Percentiles rank a stretch among this genome's conserved stretches.
Conservation (phyloP, 148 eudicot species). For the Vaccinium corymbosum region DNA sequence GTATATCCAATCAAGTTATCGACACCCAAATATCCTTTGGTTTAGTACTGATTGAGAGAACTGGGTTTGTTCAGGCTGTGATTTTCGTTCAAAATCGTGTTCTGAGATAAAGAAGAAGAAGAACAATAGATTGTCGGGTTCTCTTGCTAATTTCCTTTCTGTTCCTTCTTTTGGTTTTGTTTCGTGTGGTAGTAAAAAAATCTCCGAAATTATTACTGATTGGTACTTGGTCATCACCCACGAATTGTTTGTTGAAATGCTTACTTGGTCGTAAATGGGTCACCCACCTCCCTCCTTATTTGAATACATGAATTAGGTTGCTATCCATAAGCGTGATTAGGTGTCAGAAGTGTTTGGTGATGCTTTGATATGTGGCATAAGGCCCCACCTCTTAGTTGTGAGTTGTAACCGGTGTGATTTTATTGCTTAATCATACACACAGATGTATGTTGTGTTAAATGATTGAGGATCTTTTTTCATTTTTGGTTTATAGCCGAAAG, state of each 20-base stretch:
- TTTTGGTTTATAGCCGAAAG: background rate
- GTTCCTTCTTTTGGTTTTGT: background rate
- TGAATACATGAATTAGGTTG: background rate
- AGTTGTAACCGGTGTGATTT: background rate
- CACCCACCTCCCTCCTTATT: background rate
- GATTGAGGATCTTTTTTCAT: background rate
- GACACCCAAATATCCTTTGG: background rate
- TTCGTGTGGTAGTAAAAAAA: background rate
- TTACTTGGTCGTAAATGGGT: constrained; percentile 5
- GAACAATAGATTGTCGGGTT: background rate
- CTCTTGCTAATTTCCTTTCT: background rate
- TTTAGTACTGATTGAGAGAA: background rate
- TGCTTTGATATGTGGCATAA: constrained; percentile 12
- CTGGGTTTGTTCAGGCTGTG: background rate
- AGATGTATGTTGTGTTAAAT: constrained; percentile 16
- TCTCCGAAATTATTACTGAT: background rate
- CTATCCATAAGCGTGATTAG: background rate
- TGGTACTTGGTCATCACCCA: background rate
- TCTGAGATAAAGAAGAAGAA: background rate
- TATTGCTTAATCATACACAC: background rate
- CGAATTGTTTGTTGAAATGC: background rate
- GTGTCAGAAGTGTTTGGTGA: constrained; percentile 17
- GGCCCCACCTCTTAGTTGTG: constrained; percentile 18
- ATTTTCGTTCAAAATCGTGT: background rate
- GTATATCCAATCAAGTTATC: background rate